A percentile compares a stretch with the other conserved stretches of the same genome.
These are phyloP conservation scores for Trichosporon asahii DNA, from an alignment of 1,284 basidiomycete species.

Conservation along the genomic window DNA sequence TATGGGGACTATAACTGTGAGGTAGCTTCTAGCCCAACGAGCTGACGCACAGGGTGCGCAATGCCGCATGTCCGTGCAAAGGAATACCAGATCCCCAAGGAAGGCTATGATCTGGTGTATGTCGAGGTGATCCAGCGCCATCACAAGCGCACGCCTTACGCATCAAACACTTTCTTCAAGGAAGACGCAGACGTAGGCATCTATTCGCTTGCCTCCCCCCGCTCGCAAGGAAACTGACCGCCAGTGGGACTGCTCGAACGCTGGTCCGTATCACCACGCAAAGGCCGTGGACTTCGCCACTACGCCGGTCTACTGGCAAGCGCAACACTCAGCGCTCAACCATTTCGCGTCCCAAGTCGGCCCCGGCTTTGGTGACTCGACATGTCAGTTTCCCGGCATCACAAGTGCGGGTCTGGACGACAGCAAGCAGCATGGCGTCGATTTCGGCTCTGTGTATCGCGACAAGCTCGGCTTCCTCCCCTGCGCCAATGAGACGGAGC, in stretches of 20 bases:
- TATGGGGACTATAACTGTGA: constrained; percentile 43
- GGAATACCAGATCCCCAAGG: not conserved
- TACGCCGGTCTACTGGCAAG: constrained; percentile 35
- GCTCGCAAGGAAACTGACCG: constrained; percentile 7
- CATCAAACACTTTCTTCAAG: constrained; percentile 43
- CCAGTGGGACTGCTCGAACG: constrained; percentile 36
- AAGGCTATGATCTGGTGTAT: constrained; percentile 29
- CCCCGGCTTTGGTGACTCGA: constrained; percentile 39
- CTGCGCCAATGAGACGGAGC: constrained; percentile 21
- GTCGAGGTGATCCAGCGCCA: constrained; percentile 46
- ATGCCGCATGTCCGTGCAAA: constrained; percentile 13
- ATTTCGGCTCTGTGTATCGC: constrained; percentile 37
- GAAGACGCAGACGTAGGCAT: constrained; percentile 35
- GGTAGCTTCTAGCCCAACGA: not conserved
- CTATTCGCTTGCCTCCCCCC: no score
- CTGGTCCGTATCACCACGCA: constrained; percentile 35
- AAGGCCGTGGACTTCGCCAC: constrained; percentile 23
- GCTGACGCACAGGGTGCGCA: constrained; percentile 7
- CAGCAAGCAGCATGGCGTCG: constrained; percentile 32
- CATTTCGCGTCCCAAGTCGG: constrained; percentile 34
- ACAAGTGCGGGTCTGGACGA: constrained; percentile 40
- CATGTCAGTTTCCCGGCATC: constrained; percentile 40
- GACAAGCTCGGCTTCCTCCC: constrained; percentile 40
- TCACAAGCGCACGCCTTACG: constrained; percentile 47
- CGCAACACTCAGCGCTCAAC: constrained; percentile 29